phyloP scores from a whole-genome alignment of 345 rosid species.

The Eucalyptus sp. region DNA sequence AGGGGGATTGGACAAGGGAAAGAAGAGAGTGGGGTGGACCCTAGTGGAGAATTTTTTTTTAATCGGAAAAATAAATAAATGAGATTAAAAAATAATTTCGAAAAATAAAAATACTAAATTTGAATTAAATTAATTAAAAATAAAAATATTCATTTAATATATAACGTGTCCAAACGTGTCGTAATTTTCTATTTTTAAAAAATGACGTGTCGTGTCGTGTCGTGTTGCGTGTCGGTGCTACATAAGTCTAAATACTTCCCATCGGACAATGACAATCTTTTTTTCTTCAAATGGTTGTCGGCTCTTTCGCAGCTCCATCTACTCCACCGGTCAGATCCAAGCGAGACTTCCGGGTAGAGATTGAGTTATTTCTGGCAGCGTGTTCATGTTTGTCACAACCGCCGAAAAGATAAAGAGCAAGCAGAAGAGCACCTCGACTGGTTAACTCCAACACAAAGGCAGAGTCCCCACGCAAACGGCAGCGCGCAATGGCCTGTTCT shows the following conservation, averaged over 20 bases:
- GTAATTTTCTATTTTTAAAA: too few species aligned
- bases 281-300: not conserved
- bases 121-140: too few species aligned
- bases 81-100: too few species aligned
- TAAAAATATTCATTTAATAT: too few species aligned
- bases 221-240: too few species aligned
- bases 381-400: not conserved
- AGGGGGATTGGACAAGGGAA: too few species aligned
- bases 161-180: too few species aligned
- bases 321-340: not conserved
- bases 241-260: not conserved
- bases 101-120: too few species aligned
- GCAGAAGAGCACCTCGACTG: not conserved
- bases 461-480: not conserved
- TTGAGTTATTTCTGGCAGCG: not conserved
- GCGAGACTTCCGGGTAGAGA: not conserved
- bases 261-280: not conserved
- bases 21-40: too few species aligned
- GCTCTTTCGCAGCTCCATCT: not conserved
- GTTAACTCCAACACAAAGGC: not conserved
- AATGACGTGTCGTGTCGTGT: too few species aligned
- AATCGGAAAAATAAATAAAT: too few species aligned
- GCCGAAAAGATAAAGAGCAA: not conserved
- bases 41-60: too few species aligned
- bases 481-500: not conserved